Evolutionary conservation across 495 filamentous ascomycete species (phyloP).

Genomic region (Parathielavia hyrcaniae): DNA sequence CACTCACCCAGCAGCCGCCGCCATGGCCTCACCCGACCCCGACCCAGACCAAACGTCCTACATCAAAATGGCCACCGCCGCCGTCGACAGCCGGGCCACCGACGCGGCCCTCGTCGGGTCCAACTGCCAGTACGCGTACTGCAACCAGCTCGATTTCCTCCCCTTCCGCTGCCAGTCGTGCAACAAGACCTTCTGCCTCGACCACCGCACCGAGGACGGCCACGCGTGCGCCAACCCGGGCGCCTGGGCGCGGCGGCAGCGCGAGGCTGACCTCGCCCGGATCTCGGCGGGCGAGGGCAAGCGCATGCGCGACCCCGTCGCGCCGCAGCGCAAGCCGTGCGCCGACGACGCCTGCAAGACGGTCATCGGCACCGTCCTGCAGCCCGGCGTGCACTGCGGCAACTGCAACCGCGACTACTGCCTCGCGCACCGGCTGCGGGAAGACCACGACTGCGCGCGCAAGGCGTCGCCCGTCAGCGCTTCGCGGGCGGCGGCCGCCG

Average conservation of each 20-base stretch:
- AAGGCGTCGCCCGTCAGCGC: slow-evolving; percentile 62
- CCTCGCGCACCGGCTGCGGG: slow-evolving; percentile 78
- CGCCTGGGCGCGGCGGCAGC: slow-evolving; percentile 71
- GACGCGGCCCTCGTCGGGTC: slow-evolving; percentile 80
- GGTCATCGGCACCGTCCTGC: slow-evolving; percentile 69
- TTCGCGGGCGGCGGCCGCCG: slow-evolving; percentile 35
- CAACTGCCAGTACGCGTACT: slow-evolving; percentile 87
- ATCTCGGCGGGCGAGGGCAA: slow-evolving; percentile 42
- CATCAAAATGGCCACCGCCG: slow-evolving; percentile 45
- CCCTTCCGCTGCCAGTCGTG: slow-evolving; percentile 94
- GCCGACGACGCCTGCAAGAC: slow-evolving; percentile 73
- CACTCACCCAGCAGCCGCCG: slow-evolving; percentile 19
- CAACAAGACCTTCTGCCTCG: slow-evolving; percentile 77
- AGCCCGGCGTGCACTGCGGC: slow-evolving; percentile 72
- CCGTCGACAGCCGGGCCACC: slow-evolving; percentile 61
- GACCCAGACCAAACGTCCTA: slow-evolving; percentile 41
- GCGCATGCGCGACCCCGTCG: slow-evolving; percentile 40
- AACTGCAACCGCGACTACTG: slow-evolving; percentile 84
- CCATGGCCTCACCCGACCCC: slow-evolving; percentile 39
- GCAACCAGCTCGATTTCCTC: slow-evolving; percentile 92
- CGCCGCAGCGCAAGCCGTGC: slow-evolving; percentile 56
- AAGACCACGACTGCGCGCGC: slow-evolving; percentile 77
- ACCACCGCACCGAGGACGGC: slow-evolving; percentile 81
- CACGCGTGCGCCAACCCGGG: slow-evolving; percentile 78
- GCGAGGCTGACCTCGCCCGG: slow-evolving; percentile 48